These are phyloP conservation scores for Martiniozyma asiatica DNA, from an alignment of 1,139 yeast species.

Conservation along the genomic window DNA sequence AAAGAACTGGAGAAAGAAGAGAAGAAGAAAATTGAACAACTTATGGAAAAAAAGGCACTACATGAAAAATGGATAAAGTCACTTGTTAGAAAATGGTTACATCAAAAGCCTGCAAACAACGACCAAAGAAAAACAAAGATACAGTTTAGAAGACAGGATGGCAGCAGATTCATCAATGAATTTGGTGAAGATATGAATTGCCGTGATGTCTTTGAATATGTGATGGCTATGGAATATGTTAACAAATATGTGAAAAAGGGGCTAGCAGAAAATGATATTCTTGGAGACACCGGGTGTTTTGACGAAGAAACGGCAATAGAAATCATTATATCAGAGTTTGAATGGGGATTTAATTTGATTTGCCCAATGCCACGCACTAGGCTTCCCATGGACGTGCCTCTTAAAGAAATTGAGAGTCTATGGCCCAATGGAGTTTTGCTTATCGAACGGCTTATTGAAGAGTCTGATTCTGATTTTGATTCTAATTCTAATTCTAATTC, in stretches of 20 bases:
- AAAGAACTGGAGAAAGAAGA: conserved; percentile 7
- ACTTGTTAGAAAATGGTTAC: no score
- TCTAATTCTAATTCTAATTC: no score
- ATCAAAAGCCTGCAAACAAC: no score
- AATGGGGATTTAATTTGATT: conserved; percentile 36
- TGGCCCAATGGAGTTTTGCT: conserved; percentile 57
- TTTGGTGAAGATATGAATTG: conserved; percentile 37
- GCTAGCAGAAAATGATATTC: conserved; percentile 5
- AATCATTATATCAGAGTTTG: no score
- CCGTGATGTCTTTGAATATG: conserved; percentile 53
- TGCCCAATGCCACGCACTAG: conserved; percentile 61
- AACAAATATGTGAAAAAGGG: conserved; percentile 2
- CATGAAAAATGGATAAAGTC: no score
- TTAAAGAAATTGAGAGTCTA: conserved; percentile 34
- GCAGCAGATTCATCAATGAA: conserved; percentile 48
- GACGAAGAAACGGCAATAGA: no score
- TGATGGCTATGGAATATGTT: conserved; percentile 35
- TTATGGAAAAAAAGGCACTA: conserved; percentile 16
- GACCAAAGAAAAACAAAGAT: no score
- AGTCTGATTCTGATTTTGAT: conserved; percentile 22
- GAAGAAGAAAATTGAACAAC: conserved; percentile 28
- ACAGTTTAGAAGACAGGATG: conserved; percentile 43
- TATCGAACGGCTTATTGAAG: conserved; percentile 31
- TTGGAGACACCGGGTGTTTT: conserved; percentile 10
- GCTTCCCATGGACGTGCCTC: conserved; percentile 19